Conservation (phyloP, 2,329 filamentous ascomycete genomes). For the Parafenestella ontariensis region DNA sequence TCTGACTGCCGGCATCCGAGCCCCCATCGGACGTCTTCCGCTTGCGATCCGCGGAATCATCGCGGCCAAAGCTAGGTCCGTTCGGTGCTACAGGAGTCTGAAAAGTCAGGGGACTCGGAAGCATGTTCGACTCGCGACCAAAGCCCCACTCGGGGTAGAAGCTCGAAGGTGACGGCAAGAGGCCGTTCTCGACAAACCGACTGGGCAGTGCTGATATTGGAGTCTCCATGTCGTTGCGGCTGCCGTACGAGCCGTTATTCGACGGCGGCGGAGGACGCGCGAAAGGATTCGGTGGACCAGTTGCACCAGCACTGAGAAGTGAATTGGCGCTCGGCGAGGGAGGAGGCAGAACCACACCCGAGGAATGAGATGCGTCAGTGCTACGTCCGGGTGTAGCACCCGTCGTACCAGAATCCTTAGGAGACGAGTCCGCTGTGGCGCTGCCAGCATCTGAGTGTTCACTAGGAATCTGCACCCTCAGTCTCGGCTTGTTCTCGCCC, state of each 20-base stretch:
- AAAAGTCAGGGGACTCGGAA: conserved; percentile 92
- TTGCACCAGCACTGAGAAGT: conserved; percentile 87
- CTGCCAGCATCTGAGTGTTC: conserved; percentile 82
- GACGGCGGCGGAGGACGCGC: conserved; percentile 82
- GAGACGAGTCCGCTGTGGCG: conserved; percentile 74
- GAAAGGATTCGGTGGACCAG: conserved; percentile 93
- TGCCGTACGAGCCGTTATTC: conserved; percentile 55
- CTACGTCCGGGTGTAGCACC: conserved; percentile 64
- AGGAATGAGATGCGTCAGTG: conserved; percentile 65
- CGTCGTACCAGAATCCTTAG: conserved; percentile 67
- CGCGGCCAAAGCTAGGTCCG: conserved; percentile 54
- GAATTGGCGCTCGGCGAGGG: conserved; percentile 89
- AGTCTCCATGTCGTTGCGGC: conserved; percentile 64
- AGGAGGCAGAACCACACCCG: conserved; percentile 83
- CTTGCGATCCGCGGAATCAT: conserved; percentile 50
- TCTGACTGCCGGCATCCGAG: conserved; percentile 45
- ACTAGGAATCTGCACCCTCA: conserved; percentile 95
- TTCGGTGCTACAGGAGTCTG: conserved; percentile 72
- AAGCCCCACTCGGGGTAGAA: conserved; percentile 95
- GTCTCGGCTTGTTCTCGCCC: conserved; percentile 75
- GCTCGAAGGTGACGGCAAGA: conserved; percentile 87
- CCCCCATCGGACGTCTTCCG: conserved; percentile 51
- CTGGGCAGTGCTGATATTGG: conserved; percentile 94
- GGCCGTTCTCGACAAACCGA: conserved; percentile 84
- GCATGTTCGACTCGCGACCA: conserved; percentile 78